These are phyloP conservation scores for Casuarina cunninghamiana DNA, from an alignment of 306 rosid genomes.

Conservation along the genomic window DNA sequence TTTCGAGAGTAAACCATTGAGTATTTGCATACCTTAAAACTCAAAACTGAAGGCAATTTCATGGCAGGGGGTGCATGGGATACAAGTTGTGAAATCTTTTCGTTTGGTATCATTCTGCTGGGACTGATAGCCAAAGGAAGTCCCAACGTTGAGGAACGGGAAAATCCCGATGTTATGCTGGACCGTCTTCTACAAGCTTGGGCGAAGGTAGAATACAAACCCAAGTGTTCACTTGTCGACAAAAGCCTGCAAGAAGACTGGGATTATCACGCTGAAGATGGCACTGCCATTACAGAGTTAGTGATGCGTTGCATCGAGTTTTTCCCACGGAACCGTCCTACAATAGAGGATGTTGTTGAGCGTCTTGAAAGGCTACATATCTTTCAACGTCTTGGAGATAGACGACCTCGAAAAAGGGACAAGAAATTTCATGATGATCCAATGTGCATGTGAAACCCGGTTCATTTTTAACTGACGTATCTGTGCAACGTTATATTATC, in stretches of 20 bases:
- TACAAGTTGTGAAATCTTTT: conserved; percentile 48
- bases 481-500: not conserved
- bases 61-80: conserved; percentile 43
- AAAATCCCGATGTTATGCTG: conserved; percentile 8
- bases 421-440: conserved; percentile 9
- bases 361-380: conserved; percentile 20
- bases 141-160: conserved; percentile 19
- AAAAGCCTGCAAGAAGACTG: conserved; percentile 50
- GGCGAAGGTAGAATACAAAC: conserved; percentile 62
- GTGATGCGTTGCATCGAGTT: conserved; percentile 52
- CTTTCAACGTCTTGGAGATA: conserved; percentile 24
- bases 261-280: conserved; percentile 50
- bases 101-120: conserved; percentile 55
- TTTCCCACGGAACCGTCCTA: conserved; percentile 34
- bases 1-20: too few relatives aligned
- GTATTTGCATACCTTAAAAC: too few relatives aligned
- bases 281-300: conserved; percentile 42
- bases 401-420: conserved; percentile 36
- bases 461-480: not conserved
- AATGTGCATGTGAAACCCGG: not conserved
- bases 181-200: conserved; percentile 47
- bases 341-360: conserved; percentile 21
- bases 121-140: conserved; percentile 51
- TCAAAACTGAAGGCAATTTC: not conserved
- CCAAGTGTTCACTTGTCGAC: conserved; percentile 55